These are phyloP conservation scores for Coniophora puteana DNA, from an alignment of 1,284 basidiomycete species.

Conservation along the genomic window DNA sequence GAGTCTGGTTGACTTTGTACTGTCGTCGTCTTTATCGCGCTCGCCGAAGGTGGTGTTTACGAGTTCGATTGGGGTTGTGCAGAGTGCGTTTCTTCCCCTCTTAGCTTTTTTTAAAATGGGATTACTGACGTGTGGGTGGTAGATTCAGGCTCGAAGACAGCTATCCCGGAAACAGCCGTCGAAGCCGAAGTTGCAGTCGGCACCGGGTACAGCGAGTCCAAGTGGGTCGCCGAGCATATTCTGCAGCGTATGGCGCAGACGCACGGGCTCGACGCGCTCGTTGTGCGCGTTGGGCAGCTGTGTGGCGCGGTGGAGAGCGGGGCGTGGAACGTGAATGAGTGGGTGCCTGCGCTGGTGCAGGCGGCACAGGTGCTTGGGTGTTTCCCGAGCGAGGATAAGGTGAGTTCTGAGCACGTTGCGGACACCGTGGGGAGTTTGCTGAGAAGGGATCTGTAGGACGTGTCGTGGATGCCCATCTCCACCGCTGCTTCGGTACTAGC, in stretches of 20 bases:
- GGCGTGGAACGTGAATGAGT: slow-evolving; percentile 27
- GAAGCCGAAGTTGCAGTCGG: slow-evolving; percentile 24
- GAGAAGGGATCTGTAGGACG: too few species aligned
- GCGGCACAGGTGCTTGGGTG: not conserved
- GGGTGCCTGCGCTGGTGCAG: slow-evolving; percentile 25
- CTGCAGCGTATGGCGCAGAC: slow-evolving; percentile 15
- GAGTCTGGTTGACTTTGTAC: slow-evolving; percentile 17
- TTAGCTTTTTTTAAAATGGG: not conserved
- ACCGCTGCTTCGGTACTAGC: too few species aligned
- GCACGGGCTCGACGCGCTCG: slow-evolving; percentile 18
- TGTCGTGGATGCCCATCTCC: too few species aligned
- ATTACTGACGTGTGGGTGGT: not conserved
- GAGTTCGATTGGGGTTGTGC: slow-evolving; percentile 27
- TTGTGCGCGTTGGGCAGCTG: slow-evolving; percentile 37
- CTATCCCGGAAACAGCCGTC: slow-evolving; percentile 6
- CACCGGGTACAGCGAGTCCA: slow-evolving; percentile 35
- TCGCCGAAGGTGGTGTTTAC: slow-evolving; percentile 30
- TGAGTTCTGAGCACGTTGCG: too few species aligned
- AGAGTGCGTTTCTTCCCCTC: too few species aligned
- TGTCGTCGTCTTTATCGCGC: slow-evolving; percentile 10
- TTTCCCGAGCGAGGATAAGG: slow-evolving; percentile 1
- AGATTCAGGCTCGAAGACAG: not conserved
- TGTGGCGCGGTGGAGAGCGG: slow-evolving; percentile 21
- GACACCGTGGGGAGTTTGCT: too few species aligned
- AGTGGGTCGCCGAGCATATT: slow-evolving; percentile 38